A percentile compares a stretch with the other conserved stretches of the same genome.
Conservation (phyloP, 1,284 basidiomycete genomes). For the Apiotrichum brassicae region DNA sequence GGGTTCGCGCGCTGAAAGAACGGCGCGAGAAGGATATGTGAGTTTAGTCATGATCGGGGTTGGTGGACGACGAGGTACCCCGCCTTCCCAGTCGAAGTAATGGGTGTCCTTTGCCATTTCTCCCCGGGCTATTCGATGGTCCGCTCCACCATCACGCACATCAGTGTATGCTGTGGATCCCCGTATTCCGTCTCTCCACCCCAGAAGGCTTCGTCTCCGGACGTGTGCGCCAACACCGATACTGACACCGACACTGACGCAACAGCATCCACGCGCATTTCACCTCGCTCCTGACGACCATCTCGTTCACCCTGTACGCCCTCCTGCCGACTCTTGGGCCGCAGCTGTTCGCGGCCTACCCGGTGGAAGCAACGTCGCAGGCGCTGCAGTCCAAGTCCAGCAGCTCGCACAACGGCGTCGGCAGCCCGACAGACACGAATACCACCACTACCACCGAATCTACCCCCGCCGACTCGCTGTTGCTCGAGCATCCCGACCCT, state of each 20-base stretch:
- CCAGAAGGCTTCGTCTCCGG: too few relatives aligned
- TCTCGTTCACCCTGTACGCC: conserved; percentile 46
- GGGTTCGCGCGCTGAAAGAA: conserved; percentile 32
- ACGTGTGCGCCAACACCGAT: background rate
- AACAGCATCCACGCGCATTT: conserved; percentile 44
- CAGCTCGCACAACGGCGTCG: background rate
- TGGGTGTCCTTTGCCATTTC: too few relatives aligned
- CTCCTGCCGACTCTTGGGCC: conserved; percentile 43
- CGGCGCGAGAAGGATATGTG: conserved; percentile 33
- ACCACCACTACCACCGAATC: conserved; percentile 13
- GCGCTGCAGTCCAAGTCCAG: conserved; percentile 23
- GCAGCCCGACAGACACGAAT: conserved; percentile 11
- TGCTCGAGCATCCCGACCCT: conserved; percentile 13
- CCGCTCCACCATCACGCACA: too few relatives aligned
- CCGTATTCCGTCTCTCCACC: too few relatives aligned
- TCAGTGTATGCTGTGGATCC: too few relatives aligned
- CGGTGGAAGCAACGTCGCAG: conserved; percentile 38
- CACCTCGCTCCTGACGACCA: conserved; percentile 40
- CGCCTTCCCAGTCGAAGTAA: too few relatives aligned
- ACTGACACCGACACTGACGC: background rate
- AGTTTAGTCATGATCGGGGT: too few relatives aligned
- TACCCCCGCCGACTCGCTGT: conserved; percentile 24
- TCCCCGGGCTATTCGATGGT: too few relatives aligned
- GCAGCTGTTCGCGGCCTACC: conserved; percentile 35
- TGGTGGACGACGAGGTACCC: too few relatives aligned